phyloP scores from a whole-genome alignment of 345 rosid species.

The Gynandropsis gynandra region DNA sequence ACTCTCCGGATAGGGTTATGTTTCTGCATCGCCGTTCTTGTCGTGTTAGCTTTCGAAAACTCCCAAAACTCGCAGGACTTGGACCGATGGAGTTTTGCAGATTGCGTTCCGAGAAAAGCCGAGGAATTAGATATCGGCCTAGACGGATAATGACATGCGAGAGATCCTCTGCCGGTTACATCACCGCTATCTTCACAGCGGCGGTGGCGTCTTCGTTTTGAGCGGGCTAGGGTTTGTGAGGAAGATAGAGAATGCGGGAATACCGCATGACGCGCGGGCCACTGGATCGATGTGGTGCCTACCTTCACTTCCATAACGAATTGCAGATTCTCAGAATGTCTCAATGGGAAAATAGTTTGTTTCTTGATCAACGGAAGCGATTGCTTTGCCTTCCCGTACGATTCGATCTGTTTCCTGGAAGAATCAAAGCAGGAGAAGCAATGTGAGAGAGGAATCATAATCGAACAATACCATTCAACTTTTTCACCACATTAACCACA shows the following conservation, averaged over 20 bases:
- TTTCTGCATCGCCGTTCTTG: background rate
- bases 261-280: conserved; percentile 21
- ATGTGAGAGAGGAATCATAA: conserved; percentile 11
- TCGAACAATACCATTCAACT: conserved; percentile 2
- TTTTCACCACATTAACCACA: too few species aligned
- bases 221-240: conserved; percentile 26
- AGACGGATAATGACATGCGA: conserved; percentile 4
- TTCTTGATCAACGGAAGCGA: background rate
- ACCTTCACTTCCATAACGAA: conserved; percentile 23
- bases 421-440: background rate
- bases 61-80: conserved; percentile 24
- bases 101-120: conserved; percentile 20
- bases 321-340: conserved; percentile 2
- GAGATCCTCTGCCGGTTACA: conserved; percentile 14
- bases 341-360: background rate
- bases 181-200: conserved; percentile 7
- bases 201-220: conserved; percentile 19
- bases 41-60: background rate
- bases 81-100: conserved; percentile 24
- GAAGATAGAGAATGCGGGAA: conserved; percentile 20
- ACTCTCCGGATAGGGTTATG: conserved; percentile 20
- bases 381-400: background rate
- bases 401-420: conserved; percentile 10
- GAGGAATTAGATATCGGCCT: conserved; percentile 15
- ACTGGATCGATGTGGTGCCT: conserved; percentile 26